A percentile compares a stretch with the other conserved stretches of the same genome.
Evolutionary conservation across 805 yeast species (phyloP).

Genomic region (Candida rishiriensis): DNA sequence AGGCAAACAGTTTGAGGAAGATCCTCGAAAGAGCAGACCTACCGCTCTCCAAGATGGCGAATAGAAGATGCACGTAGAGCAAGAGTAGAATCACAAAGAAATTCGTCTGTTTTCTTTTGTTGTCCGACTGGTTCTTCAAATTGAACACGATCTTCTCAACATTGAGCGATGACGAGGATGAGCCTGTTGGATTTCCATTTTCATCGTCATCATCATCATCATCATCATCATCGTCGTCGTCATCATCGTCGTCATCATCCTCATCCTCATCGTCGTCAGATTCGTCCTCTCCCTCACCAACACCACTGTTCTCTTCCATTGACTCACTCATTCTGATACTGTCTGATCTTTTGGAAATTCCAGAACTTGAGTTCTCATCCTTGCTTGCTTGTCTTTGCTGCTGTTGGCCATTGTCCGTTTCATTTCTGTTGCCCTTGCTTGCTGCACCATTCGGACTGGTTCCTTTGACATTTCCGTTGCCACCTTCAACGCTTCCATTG

Average conservation of each 20-base stretch:
- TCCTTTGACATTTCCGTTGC: too few relatives aligned
- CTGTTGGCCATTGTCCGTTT: neutral
- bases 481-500: too few relatives aligned
- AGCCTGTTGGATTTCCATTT: neutral
- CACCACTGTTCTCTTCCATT: neutral
- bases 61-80: slow-evolving; percentile 50
- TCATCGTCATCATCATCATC: slow-evolving; percentile 5
- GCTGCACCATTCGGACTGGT: too few relatives aligned
- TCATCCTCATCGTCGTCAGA: slow-evolving; percentile 5
- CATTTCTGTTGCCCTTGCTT: too few relatives aligned
- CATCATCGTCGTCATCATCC: slow-evolving; percentile 5
- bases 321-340: too few relatives aligned
- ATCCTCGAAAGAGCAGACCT: slow-evolving; percentile 46
- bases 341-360: neutral
- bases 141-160: slow-evolving; percentile 34
- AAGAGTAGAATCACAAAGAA: slow-evolving; percentile 46
- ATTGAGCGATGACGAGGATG: slow-evolving; percentile 14
- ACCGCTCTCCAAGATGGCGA: slow-evolving; percentile 52
- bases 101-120: slow-evolving; percentile 34
- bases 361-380: neutral
- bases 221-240: slow-evolving; percentile 11
- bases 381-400: too few relatives aligned
- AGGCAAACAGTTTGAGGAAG: slow-evolving; percentile 45
- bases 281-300: neutral
- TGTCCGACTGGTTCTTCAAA: slow-evolving; percentile 32